Base-by-base conservation (phyloP, 2,329 filamentous ascomycete genomes). In the Clonostachys solani region DNA sequence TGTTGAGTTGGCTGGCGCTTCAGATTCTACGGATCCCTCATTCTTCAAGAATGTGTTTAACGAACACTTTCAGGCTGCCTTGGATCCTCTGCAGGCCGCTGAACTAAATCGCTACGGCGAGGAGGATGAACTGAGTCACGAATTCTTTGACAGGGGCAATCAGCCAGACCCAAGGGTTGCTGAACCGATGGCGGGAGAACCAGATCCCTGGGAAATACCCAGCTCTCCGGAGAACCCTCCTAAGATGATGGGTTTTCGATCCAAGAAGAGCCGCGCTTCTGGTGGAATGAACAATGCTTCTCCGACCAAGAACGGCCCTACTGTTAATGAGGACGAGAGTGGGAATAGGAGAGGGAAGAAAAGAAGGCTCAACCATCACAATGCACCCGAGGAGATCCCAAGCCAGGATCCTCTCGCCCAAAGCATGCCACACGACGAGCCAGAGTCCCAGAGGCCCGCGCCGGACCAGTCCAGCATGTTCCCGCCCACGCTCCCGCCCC, bases 1-100 rank as follows among this genome's bases (percentile, higher is more conserved):
- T 46, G 50, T 50, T 53, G 62, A 61, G 48, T 10, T 29, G 23
- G 23, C 23, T 10, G 54, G 56, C 47, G 56, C 56, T 36, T 65
- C 67, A 7, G 62, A 57, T 18, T 78, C 74, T 15, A 78, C 75
- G 2, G 72, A 78, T 48, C 65, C 68, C 2, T 66, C 63, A 1
- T 72, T 76, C 52, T 78, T 78, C 50, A 67, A 68, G 42, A 65
- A 61, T 44, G 55, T 78, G 10, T 77, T 75, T 48, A 63, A 74
- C 18, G 70, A 75, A 43, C 73, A 78, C 53, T 64, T 66, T 37
- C 60, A 62, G 34, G 62, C 63, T 10, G 41, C 29, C 42, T 45
- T 17, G 46, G 47, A 38, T n/a, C 36, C 36, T n/a, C 36, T 55
- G 56, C 23, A 29, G 23, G 23, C 23, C 23, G 23, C 9, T 29